phyloP scores from a whole-genome alignment of 2,329 filamentous ascomycete genomes.

The Periconia macrospinosa region DNA sequence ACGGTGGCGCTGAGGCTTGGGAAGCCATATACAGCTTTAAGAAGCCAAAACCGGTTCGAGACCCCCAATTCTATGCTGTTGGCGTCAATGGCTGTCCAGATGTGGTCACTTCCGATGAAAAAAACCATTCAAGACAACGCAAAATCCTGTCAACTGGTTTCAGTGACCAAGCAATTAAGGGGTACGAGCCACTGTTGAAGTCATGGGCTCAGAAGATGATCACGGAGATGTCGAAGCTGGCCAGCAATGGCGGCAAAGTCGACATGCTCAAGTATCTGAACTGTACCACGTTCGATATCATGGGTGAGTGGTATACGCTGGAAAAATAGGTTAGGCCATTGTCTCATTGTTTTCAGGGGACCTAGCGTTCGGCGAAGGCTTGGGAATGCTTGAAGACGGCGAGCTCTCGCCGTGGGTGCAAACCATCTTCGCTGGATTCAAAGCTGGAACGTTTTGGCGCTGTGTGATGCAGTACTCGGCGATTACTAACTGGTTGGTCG shows the following conservation, averaged over 20 bases:
- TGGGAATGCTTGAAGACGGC: neutral
- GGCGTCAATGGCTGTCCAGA: neutral
- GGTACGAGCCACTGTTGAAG: neutral
- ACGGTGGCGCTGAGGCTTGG: neutral
- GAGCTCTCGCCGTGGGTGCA: neutral
- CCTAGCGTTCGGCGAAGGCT: neutral
- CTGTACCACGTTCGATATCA: neutral
- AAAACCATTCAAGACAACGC: neutral
- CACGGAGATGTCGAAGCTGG: neutral
- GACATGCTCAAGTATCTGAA: neutral
- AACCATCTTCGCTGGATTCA: neutral
- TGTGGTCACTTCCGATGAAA: neutral
- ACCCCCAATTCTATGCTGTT: neutral
- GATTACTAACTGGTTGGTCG: neutral
- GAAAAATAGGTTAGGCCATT: neutral
- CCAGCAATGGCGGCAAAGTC: neutral
- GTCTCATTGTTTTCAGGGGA: neutral
- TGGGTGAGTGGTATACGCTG: neutral
- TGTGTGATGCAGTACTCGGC: neutral
- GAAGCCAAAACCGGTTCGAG: neutral
- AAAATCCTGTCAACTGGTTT: neutral
- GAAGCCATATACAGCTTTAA: neutral
- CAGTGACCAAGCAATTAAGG: neutral
- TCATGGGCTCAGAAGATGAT: neutral
- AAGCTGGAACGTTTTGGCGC: neutral